Percentiles rank a stretch among this genome's conserved stretches.
Evolutionary conservation across 139 green algal species (phyloP).

Genomic region (Coelastrella sp.): DNA sequence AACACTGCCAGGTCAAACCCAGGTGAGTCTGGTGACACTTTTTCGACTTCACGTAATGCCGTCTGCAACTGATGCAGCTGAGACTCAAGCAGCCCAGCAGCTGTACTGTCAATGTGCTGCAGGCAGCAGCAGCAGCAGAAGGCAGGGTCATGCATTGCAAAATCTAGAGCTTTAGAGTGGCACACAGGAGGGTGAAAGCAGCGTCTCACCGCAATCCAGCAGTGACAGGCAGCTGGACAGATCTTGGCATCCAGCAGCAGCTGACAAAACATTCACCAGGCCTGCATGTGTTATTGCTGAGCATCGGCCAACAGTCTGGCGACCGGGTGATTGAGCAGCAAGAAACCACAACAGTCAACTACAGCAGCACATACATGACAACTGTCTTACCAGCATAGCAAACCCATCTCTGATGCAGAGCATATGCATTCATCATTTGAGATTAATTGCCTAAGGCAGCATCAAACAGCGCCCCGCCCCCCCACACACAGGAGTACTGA

Average conservation of each 20-base stretch:
- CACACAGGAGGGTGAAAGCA: too few relatives aligned
- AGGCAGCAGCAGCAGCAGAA: background rate
- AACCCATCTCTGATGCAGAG: too few relatives aligned
- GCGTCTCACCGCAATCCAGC: too few relatives aligned
- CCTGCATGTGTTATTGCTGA: too few relatives aligned
- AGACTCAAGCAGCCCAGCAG: background rate
- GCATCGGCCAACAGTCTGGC: too few relatives aligned
- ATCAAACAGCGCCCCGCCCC: background rate
- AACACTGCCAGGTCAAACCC: constrained; percentile 34
- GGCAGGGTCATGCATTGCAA: background rate
- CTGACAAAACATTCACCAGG: background rate
- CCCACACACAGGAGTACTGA: background rate
- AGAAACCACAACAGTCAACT: too few relatives aligned
- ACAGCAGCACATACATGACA: too few relatives aligned
- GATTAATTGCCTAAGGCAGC: too few relatives aligned
- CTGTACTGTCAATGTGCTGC: background rate
- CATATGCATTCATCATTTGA: too few relatives aligned
- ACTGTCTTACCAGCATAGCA: too few relatives aligned
- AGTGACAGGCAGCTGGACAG: background rate
- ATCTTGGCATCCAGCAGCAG: background rate
- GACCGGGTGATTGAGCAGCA: too few relatives aligned
- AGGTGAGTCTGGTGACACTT: background rate
- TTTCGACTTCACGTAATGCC: background rate
- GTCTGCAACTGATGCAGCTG: background rate
- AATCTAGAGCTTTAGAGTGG: too few relatives aligned